Conservation (phyloP, 208 protist genomes). For the Leishmania arabica region DNA sequence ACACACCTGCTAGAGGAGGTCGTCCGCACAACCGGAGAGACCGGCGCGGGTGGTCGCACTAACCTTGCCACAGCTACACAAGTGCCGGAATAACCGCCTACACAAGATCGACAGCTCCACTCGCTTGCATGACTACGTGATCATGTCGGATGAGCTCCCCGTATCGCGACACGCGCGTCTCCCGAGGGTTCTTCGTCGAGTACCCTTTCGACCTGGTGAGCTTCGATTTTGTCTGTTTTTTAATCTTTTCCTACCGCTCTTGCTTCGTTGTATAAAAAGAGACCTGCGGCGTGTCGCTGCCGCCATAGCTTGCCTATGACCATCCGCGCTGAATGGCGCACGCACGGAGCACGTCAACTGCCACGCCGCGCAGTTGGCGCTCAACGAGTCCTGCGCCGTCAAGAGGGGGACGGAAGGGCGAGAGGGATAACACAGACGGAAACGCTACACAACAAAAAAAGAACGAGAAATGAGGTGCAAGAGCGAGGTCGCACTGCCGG, state of each 20-base stretch:
- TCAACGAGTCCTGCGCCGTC: background rate
- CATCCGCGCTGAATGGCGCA: background rate
- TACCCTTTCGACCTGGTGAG: background rate
- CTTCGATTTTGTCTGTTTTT: background rate
- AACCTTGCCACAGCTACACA: background rate
- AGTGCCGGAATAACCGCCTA: background rate
- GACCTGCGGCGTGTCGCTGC: background rate
- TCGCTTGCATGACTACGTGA: background rate
- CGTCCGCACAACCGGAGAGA: background rate
- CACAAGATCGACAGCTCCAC: background rate
- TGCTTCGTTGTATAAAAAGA: background rate
- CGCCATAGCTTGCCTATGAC: background rate
- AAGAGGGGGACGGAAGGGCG: background rate
- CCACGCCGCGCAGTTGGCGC: background rate
- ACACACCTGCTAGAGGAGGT: background rate
- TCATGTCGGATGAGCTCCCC: background rate
- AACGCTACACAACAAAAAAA: background rate
- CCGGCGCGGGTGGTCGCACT: background rate
- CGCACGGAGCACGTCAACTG: background rate
- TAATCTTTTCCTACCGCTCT: background rate
- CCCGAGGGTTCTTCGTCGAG: background rate
- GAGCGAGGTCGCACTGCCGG: background rate
- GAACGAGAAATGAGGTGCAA: background rate
- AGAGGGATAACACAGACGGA: background rate
- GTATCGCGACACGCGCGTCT: background rate